Evolutionary conservation across 257 asterid species (phyloP).

Genomic region (Coffea canephora): DNA sequence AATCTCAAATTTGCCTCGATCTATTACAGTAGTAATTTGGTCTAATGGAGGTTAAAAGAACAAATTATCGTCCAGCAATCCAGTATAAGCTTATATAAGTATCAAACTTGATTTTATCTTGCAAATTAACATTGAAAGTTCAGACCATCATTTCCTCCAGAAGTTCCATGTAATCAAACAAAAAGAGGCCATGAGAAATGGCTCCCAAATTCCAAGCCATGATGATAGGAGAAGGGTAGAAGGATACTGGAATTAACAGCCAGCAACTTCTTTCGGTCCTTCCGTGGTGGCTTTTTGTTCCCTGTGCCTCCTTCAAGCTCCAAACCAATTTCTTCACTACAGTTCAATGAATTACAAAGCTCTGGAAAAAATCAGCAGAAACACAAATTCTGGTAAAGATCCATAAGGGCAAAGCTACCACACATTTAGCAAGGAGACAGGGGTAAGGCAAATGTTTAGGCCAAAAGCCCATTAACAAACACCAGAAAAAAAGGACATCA

Average conservation of each 20-base stretch:
- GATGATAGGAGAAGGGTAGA: slow-evolving; percentile 19
- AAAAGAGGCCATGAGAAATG: slow-evolving; percentile 7
- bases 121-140: background rate
- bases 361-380: slow-evolving; percentile 47
- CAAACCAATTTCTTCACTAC: slow-evolving; percentile 33
- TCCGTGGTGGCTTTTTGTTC: slow-evolving; percentile 66
- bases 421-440: background rate
- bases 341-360: slow-evolving; percentile 53
- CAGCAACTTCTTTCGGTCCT: slow-evolving; percentile 63
- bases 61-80: slow-evolving; percentile 14
- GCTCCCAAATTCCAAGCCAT: slow-evolving; percentile 4
- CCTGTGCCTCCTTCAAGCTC: slow-evolving; percentile 47
- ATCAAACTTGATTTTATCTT: background rate
- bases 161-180: slow-evolving; percentile 6
- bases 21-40: slow-evolving; percentile 42
- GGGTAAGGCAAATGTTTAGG: background rate
- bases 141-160: slow-evolving; percentile 5
- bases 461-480: background rate
- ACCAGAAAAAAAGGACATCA: background rate
- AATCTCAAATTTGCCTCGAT: slow-evolving; percentile 34
- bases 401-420: background rate
- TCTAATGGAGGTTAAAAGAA: slow-evolving; percentile 58
- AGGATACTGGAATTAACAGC: slow-evolving; percentile 72
- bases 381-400: background rate
- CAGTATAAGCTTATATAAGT: background rate